Evolutionary conservation across 768 basidiomycete species (phyloP), one percentile per base, ranked within the genome.

Genomic region (Lactarius pseudohatsudake): DNA sequence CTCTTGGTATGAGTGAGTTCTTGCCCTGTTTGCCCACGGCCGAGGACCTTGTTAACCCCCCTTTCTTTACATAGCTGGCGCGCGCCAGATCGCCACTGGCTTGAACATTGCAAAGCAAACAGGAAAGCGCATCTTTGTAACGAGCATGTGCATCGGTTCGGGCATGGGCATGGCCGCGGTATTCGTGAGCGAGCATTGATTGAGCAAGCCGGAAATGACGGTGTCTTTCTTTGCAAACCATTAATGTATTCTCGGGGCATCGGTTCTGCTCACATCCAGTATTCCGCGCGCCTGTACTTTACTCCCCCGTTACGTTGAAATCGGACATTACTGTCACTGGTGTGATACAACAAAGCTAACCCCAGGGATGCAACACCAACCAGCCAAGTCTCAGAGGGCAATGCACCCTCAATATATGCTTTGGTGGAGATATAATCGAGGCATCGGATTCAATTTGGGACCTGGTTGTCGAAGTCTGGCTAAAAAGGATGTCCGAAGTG

Each of bases 111-210:
- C 91, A 13, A 94, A 87, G 81, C 85, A 92, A 76, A 88, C 86
- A 57, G 84, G 83, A 18, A 81, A 82, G 28, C 89, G 88, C 74
- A 79, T 96, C 69, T 94, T 96, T 70, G 88, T 91, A 38, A 95
- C 92, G 2, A 89, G 86, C 70, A 96, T 96, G 94, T 96, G 94
- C 74, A 88, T 94, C 72, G 93, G 92, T 8, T 86, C 84, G 16
- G 92, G 93, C 28, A 94, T 94, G 91, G 91, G 92, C 43, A 93
- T 94, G 91, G 92, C 92, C 38, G 90, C 86, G 55, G 81, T 94
- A 2, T 90, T 94, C 72, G 90, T 92, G 63, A 91, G 81, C 76
- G 93, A 95, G 82, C 88, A 93, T 71, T 93, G 72, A 78, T 71
- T 93, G 72, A 78, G 65, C 32, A 28, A 26, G 28, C 43, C 28